Conservation (phyloP, 2,329 filamentous ascomycete species). For the Cyphellophora europaea region DNA sequence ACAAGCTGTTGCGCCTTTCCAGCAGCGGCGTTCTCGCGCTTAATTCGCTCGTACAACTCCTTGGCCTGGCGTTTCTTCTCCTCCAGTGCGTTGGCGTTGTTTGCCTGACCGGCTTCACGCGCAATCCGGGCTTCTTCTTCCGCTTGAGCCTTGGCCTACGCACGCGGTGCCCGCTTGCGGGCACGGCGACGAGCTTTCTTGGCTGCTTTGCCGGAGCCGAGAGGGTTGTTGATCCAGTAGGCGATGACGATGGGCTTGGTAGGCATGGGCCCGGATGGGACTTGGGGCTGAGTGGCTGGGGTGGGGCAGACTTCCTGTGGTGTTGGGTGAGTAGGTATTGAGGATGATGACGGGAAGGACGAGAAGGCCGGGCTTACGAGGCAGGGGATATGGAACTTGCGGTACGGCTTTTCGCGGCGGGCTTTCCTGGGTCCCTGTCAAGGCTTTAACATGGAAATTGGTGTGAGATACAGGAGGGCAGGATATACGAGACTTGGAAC, state of each 20-base stretch:
- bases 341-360: too few relatives aligned
- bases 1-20: background rate
- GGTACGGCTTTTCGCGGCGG: background rate
- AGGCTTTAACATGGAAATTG: too few relatives aligned
- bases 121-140: background rate
- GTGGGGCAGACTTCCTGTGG: too few relatives aligned
- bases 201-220: background rate
- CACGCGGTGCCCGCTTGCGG: background rate
- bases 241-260: background rate
- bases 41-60: background rate
- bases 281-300: too few relatives aligned
- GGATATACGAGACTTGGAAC: too few relatives aligned
- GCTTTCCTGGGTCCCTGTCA: too few relatives aligned
- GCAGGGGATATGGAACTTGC: background rate
- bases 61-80: background rate
- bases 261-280: too few relatives aligned
- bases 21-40: background rate
- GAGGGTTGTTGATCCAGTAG: background rate
- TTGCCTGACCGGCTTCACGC: background rate
- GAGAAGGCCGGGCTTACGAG: conserved; percentile 1
- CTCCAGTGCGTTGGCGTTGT: background rate
- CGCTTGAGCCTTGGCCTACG: background rate
- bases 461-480: too few relatives aligned
- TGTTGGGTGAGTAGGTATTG: too few relatives aligned
- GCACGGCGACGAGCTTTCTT: conserved; percentile 1